Percentiles rank a stretch among this genome's conserved stretches.
These are phyloP conservation scores for Bondarzewia mesenterica DNA, from an alignment of 1,284 basidiomycete species.

Conservation along the genomic window DNA sequence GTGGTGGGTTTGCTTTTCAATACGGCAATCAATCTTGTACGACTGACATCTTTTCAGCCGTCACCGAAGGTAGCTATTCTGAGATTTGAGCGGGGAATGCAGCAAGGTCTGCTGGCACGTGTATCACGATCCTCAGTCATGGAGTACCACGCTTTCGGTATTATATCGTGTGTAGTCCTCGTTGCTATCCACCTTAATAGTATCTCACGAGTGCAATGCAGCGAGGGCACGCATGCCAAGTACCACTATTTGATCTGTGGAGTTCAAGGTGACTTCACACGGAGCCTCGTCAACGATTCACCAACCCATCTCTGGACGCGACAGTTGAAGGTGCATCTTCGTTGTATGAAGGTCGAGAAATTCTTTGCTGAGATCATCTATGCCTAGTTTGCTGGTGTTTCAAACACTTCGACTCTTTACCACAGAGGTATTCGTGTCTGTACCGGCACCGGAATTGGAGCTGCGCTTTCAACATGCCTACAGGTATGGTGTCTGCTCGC, in stretches of 20 bases:
- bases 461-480: conserved; percentile 35
- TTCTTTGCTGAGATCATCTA: conserved; percentile 2
- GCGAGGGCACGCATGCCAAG: conserved; percentile 50
- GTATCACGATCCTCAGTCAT: conserved; percentile 57
- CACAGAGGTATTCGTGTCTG: conserved; percentile 36
- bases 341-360: not conserved
- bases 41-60: conserved; percentile 31
- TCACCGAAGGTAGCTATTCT: conserved; percentile 61
- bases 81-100: conserved; percentile 63
- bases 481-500: conserved; percentile 17
- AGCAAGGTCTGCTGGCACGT: conserved; percentile 59
- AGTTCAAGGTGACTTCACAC: conserved; percentile 67
- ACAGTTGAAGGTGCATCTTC: conserved; percentile 45
- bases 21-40: conserved; percentile 2
- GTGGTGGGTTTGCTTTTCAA: conserved; percentile 23
- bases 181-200: conserved; percentile 4
- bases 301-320: conserved; percentile 63
- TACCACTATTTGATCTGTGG: conserved; percentile 67
- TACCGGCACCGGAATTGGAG: conserved; percentile 36
- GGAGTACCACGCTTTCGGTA: conserved; percentile 68
- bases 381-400: conserved; percentile 31
- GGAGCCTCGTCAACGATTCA: conserved; percentile 48
- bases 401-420: conserved; percentile 36
- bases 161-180: conserved; percentile 41
- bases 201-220: conserved; percentile 15